Conservation (phyloP, 208 protist species). For the Crithidia brevicula region DNA sequence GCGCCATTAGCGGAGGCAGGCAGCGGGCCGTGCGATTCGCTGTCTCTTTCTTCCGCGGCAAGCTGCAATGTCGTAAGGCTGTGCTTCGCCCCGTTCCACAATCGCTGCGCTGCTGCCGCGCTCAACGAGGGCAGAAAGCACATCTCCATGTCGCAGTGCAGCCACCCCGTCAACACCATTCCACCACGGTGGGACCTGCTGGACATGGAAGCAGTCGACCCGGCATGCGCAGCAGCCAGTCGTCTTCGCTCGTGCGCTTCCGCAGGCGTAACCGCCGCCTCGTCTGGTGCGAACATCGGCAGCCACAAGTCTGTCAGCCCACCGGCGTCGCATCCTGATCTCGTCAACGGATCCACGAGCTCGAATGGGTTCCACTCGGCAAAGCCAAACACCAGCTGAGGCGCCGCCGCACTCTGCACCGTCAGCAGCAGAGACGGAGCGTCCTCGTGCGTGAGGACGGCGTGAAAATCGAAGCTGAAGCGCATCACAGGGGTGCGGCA, state of each 20-base stretch:
- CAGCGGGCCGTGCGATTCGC: too few relatives aligned
- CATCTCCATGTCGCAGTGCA: conserved; percentile 52
- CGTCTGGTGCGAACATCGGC: conserved; percentile 36
- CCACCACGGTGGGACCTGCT: not conserved
- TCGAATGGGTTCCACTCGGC: conserved; percentile 42
- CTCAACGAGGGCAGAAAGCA: conserved; percentile 15
- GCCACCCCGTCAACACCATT: conserved; percentile 34
- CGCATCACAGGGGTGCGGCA: conserved; percentile 39
- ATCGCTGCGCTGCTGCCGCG: conserved; percentile 24
- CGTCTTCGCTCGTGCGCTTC: conserved; percentile 7
- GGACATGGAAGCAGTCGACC: not conserved
- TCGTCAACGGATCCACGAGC: not conserved
- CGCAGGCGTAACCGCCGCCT: conserved; percentile 3
- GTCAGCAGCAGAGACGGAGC: conserved; percentile 47
- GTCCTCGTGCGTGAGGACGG: conserved; percentile 33
- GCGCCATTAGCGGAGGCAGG: too few relatives aligned
- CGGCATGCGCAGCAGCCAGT: not conserved
- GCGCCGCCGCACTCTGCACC: conserved; percentile 38
- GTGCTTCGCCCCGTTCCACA: conserved; percentile 29
- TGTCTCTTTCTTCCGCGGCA: not conserved
- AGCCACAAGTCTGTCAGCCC: conserved; percentile 45
- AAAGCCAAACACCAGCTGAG: conserved; percentile 46
- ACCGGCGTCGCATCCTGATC: not conserved
- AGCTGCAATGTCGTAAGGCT: conserved; percentile 19
- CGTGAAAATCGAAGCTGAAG: conserved; percentile 43